Evolutionary conservation across 768 basidiomycete genomes (phyloP).

Genomic region (Suillus bovinus): DNA sequence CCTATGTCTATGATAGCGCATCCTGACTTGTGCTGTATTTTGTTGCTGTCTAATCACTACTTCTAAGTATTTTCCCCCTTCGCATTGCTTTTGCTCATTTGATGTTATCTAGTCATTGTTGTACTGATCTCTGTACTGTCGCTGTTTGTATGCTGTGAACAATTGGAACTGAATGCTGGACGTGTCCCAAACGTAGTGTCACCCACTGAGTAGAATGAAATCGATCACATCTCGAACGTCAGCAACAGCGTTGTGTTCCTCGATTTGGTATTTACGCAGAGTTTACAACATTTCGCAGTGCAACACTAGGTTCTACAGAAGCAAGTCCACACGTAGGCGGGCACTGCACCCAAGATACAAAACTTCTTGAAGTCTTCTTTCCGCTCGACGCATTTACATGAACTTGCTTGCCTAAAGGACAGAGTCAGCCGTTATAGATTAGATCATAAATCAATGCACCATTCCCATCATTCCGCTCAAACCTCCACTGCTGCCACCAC

Average conservation of each 20-base stretch:
- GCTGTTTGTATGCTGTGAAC: neutral
- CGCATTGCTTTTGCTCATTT: neutral
- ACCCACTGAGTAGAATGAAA: neutral
- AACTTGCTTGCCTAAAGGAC: slow-evolving; percentile 33
- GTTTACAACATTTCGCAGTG: neutral
- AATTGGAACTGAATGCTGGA: neutral
- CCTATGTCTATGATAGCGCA: neutral
- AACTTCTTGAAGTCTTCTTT: neutral
- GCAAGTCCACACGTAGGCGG: neutral
- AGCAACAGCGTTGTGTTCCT: neutral
- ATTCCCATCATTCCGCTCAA: slow-evolving; percentile 59
- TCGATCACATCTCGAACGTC: neutral
- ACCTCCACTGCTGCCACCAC: slow-evolving; percentile 72
- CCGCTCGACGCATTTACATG: slow-evolving; percentile 15
- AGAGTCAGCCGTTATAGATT: neutral
- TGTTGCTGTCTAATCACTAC: neutral
- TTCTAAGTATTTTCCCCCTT: neutral
- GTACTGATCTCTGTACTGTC: neutral
- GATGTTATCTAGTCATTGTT: neutral
- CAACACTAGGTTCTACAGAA: neutral
- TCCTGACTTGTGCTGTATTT: slow-evolving; percentile 6
- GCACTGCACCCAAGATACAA: neutral
- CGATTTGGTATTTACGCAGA: neutral
- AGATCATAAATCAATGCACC: slow-evolving; percentile 41
- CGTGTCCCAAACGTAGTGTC: neutral